These are phyloP conservation scores for Gilbertella persicaria DNA, from an alignment of 371 early-diverging fungal species.

Conservation along the genomic window DNA sequence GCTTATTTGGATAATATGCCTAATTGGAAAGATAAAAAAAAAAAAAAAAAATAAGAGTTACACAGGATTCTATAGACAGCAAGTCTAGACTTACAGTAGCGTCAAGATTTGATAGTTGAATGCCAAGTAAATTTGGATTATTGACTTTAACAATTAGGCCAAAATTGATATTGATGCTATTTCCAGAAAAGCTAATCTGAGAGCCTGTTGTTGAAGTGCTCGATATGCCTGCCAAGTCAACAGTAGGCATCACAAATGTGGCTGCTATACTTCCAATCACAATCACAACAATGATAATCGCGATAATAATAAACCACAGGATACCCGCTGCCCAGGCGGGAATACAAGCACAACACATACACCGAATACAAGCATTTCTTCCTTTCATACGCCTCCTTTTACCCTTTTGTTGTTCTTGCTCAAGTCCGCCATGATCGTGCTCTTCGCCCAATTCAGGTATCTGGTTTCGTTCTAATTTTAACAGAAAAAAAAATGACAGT, in stretches of 20 bases:
- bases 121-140: slow-evolving; percentile 41
- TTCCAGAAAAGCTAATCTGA: slow-evolving; percentile 26
- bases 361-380: slow-evolving; percentile 37
- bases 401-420: too few relatives aligned
- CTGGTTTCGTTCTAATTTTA: not conserved
- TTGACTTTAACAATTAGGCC: slow-evolving; percentile 40
- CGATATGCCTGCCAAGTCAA: slow-evolving; percentile 36
- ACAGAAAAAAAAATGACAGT: not conserved
- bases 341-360: slow-evolving; percentile 47
- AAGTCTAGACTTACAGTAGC: slow-evolving; percentile 34
- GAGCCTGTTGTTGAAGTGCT: slow-evolving; percentile 23
- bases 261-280: slow-evolving; percentile 38
- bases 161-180: slow-evolving; percentile 35
- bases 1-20: slow-evolving; percentile 48
- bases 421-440: slow-evolving; percentile 6
- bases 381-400: slow-evolving; percentile 30
- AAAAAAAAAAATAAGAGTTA: slow-evolving; percentile 6
- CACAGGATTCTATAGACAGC: slow-evolving; percentile 2
- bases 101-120: slow-evolving; percentile 34
- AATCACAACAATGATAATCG: slow-evolving; percentile 38
- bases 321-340: slow-evolving; percentile 43
- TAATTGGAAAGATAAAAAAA: slow-evolving; percentile 11
- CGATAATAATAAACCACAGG: slow-evolving; percentile 44
- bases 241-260: slow-evolving; percentile 40
- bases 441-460: slow-evolving; percentile 10